Percentiles rank a stretch among this genome's conserved stretches.
These are phyloP conservation scores for Aspergillus intermedius DNA, from an alignment of 2,329 filamentous ascomycete genomes.

Conservation along the genomic window DNA sequence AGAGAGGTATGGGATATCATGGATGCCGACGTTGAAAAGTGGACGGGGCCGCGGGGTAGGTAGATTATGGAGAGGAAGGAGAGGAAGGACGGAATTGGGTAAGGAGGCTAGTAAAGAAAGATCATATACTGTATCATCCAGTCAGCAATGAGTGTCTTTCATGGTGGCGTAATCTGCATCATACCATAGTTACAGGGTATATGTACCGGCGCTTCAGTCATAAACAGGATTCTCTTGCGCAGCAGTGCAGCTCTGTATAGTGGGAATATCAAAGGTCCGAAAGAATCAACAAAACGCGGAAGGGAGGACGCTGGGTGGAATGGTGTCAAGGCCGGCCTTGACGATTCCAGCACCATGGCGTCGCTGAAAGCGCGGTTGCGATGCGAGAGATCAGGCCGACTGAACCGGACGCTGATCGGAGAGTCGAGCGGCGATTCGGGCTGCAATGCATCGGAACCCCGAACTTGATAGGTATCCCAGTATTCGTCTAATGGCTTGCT, in stretches of 20 bases:
- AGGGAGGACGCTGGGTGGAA: slow-evolving; percentile 86
- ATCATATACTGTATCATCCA: slow-evolving; percentile 64
- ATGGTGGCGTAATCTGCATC: slow-evolving; percentile 6
- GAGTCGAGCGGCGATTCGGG: slow-evolving; percentile 49
- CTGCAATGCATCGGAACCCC: slow-evolving; percentile 29
- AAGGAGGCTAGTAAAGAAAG: slow-evolving; percentile 90
- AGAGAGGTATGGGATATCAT: slow-evolving; percentile 78
- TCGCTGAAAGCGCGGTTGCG: slow-evolving; percentile 38
- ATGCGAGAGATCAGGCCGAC: slow-evolving; percentile 24
- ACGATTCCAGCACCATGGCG: slow-evolving; percentile 33
- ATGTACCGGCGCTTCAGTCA: slow-evolving; percentile 79
- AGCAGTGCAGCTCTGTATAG: slow-evolving; percentile 80
- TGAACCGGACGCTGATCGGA: slow-evolving; percentile 44
- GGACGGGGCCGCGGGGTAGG: slow-evolving; percentile 63
- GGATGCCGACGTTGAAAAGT: slow-evolving; percentile 87
- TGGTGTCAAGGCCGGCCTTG: slow-evolving; percentile 58
- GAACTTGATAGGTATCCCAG: slow-evolving; percentile 55
- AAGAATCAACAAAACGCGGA: slow-evolving; percentile 66
- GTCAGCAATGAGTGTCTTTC: slow-evolving; percentile 15
- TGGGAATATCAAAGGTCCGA: slow-evolving; percentile 88
- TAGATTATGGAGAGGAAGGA: slow-evolving; percentile 58
- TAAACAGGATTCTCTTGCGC: slow-evolving; percentile 80
- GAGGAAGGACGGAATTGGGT: slow-evolving; percentile 63
- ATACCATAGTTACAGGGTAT: slow-evolving; percentile 82
- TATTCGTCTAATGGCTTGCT: slow-evolving; percentile 66